A percentile compares a stretch with the other conserved stretches of the same genome.
Evolutionary conservation across 345 rosid genomes (phyloP).

Genomic region (Lepidium didymum): DNA sequence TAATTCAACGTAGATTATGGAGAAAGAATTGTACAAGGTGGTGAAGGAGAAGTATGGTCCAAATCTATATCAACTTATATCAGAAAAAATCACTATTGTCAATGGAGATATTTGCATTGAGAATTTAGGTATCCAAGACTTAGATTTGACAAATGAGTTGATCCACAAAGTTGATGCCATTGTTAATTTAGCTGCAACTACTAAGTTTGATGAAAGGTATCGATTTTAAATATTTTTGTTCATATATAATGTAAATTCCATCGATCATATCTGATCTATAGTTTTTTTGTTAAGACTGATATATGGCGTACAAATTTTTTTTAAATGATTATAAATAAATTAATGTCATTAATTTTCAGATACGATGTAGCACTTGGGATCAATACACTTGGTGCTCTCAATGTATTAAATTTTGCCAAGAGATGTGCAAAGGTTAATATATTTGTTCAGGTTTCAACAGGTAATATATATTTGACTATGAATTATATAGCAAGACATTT

Average conservation of each 20-base stretch:
- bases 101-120: conserved; percentile 17
- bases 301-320: too few species aligned
- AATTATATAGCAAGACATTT: too few species aligned
- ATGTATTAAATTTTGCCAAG: conserved; percentile 49
- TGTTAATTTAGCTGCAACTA: conserved; percentile 29
- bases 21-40: conserved; percentile 21
- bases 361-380: conserved; percentile 46
- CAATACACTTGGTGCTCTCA: conserved; percentile 45
- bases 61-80: background rate
- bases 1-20: conserved; percentile 1
- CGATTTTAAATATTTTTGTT: background rate
- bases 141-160: conserved; percentile 14
- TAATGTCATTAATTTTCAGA: conserved; percentile 5
- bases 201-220: conserved; percentile 33
- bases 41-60: conserved; percentile 23
- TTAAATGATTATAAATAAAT: too few species aligned
- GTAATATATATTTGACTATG: too few species aligned
- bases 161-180: conserved; percentile 20
- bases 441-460: conserved; percentile 64
- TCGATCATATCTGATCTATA: too few species aligned
- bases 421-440: conserved; percentile 35
- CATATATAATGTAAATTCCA: too few species aligned
- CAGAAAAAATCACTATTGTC: conserved; percentile 16
- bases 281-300: too few species aligned
- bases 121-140: conserved; percentile 23